Conservation (phyloP, 2,329 filamentous ascomycete genomes). For the Rhinocladiella similis region DNA sequence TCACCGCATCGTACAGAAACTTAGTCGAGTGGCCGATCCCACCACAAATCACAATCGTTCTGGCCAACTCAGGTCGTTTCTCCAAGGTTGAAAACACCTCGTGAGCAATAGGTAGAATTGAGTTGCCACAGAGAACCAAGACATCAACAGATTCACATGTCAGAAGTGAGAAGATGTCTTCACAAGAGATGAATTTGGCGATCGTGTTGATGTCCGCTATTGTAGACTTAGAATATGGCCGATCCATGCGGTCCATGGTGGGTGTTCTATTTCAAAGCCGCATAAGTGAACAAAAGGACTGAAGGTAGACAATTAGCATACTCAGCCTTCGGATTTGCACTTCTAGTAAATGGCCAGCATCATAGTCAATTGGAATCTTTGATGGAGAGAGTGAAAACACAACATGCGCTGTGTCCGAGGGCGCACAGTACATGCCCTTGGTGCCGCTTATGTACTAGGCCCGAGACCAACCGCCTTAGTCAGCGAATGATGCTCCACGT, state of each 20-base stretch:
- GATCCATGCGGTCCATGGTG: conserved; percentile 34
- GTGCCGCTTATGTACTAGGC: too few species aligned
- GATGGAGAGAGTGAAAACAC: too few species aligned
- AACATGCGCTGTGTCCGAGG: too few species aligned
- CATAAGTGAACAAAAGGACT: too few species aligned
- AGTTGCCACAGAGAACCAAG: conserved; percentile 44
- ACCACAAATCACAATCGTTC: conserved; percentile 44
- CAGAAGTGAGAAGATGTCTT: conserved; percentile 28
- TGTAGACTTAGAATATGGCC: neutral
- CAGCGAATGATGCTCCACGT: neutral
- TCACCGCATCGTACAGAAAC: conserved; percentile 44
- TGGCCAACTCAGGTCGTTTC: conserved; percentile 33
- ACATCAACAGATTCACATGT: conserved; percentile 34
- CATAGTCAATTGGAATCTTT: too few species aligned
- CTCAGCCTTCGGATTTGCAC: too few species aligned
- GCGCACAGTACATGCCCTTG: too few species aligned
- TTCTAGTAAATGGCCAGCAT: too few species aligned
- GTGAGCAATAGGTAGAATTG: conserved; percentile 39
- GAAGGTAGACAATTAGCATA: too few species aligned
- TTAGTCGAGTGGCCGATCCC: conserved; percentile 49
- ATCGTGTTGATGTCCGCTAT: conserved; percentile 34
- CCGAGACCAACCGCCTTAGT: neutral
- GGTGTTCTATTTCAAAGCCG: conserved; percentile 29
- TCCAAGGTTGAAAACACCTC: conserved; percentile 37
- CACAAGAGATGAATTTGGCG: conserved; percentile 33